Evolutionary conservation across 2,329 filamentous ascomycete genomes (phyloP).

Genomic region (Seiridium cupressi): DNA sequence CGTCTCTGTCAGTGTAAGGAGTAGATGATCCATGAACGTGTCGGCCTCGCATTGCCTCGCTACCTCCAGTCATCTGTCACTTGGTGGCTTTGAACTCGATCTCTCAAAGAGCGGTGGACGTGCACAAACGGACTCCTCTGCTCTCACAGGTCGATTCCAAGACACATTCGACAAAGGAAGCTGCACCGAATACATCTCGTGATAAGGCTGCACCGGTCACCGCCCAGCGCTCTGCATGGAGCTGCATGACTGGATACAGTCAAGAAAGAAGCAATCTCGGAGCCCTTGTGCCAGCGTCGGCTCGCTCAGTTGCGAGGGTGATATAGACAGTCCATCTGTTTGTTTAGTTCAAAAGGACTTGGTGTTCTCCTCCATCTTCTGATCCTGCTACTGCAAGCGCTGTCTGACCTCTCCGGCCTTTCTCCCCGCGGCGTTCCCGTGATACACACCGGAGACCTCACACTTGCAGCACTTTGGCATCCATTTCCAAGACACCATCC

Average conservation of each 20-base stretch:
- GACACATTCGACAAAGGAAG: constrained; percentile 47
- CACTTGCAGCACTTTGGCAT: constrained; percentile 25
- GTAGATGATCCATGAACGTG: constrained; percentile 14
- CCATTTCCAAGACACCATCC: constrained; percentile 37
- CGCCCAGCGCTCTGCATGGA: constrained; percentile 33
- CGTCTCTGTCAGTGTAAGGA: constrained; percentile 15
- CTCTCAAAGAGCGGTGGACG: constrained; percentile 47
- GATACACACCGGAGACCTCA: constrained; percentile 18
- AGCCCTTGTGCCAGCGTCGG: constrained; percentile 34
- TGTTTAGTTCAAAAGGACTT: constrained; percentile 34
- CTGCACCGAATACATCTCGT: constrained; percentile 40
- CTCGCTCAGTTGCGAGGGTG: constrained; percentile 29
- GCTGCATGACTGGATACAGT: constrained; percentile 37
- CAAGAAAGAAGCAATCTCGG: constrained; percentile 35
- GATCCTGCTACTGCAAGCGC: constrained; percentile 27
- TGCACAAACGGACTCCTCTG: constrained; percentile 43
- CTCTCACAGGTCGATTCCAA: constrained; percentile 46
- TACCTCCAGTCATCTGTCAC: constrained; percentile 35
- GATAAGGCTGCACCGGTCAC: constrained; percentile 30
- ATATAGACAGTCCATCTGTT: constrained; percentile 33
- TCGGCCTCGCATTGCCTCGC: constrained; percentile 17
- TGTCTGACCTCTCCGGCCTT: constrained; percentile 30
- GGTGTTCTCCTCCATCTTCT: constrained; percentile 21
- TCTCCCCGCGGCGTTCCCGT: constrained; percentile 18
- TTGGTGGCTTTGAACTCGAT: constrained; percentile 38